Evolutionary conservation across 352 stramenopile genomes (phyloP).

Genomic region (Phytophthora parvispora): DNA sequence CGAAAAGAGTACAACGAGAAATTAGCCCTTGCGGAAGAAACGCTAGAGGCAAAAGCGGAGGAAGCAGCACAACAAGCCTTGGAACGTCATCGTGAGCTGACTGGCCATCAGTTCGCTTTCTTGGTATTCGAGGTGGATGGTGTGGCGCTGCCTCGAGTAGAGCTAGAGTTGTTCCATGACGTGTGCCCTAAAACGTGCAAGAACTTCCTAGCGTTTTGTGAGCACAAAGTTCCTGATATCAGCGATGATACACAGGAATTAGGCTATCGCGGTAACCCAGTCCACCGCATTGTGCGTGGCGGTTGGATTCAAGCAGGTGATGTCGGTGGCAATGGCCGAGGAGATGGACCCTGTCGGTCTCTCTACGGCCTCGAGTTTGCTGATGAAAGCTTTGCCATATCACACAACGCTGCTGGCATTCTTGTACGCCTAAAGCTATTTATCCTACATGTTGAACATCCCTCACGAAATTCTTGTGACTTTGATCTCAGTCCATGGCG

Average conservation of each 20-base stretch:
- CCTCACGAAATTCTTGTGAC: slow-evolving; percentile 2
- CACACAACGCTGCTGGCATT: slow-evolving; percentile 69
- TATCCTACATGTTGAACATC: not conserved
- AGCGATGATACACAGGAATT: slow-evolving; percentile 45
- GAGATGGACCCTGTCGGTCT: slow-evolving; percentile 62
- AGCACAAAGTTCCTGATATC: slow-evolving; percentile 57
- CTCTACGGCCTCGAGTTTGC: slow-evolving; percentile 72
- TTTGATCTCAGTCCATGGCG: slow-evolving; percentile 92
- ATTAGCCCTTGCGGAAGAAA: slow-evolving; percentile 55
- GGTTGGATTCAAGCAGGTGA: slow-evolving; percentile 86
- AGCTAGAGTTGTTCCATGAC: slow-evolving; percentile 75
- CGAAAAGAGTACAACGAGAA: slow-evolving; percentile 39
- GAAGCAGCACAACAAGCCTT: slow-evolving; percentile 51
- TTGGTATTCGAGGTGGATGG: slow-evolving; percentile 74
- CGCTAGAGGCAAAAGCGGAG: slow-evolving; percentile 58
- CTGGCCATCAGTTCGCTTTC: slow-evolving; percentile 67
- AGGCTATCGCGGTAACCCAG: slow-evolving; percentile 60
- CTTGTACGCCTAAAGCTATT: slow-evolving; percentile 48
- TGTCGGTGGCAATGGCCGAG: slow-evolving; percentile 49
- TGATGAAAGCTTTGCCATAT: slow-evolving; percentile 81
- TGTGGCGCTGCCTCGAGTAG: slow-evolving; percentile 63
- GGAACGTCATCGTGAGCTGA: slow-evolving; percentile 51
- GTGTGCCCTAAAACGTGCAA: slow-evolving; percentile 76
- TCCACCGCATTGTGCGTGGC: slow-evolving; percentile 74
- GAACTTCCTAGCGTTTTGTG: slow-evolving; percentile 83